Evolutionary conservation across 2,329 filamentous ascomycete genomes (phyloP), one percentile per base, ranked within the genome.

Genomic region (Chaetomium globosum): DNA sequence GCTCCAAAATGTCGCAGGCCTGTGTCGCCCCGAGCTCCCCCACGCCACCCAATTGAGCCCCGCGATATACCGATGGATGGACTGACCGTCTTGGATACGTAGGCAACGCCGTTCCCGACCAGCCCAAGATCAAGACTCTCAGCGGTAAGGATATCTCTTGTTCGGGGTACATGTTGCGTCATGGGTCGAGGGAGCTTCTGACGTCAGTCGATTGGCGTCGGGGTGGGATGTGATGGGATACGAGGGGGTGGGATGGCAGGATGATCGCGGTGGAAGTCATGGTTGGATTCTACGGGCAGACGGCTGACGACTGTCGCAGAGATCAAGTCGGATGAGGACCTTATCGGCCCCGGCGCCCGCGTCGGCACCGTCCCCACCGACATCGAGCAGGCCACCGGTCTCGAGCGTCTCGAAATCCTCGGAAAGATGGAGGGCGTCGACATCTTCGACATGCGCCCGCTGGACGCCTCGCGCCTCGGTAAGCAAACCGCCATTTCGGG

Each of bases 371-470:
- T 99, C 72, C 92, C 95, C 72, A 96, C 92, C 81, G 95, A 99
- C 81, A 80, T 96, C 77, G 93, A 98, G 80, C 95, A 99, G 81
- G 83, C 95, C 67, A 98, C 95, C 74, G 95, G 95, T 91, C 86
- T 98, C 67, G 95, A 99, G 85, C 93, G 95, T 87, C 87, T 99
- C 74, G 95, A 99, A 82, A 95, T 99, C 76, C 85, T 99, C 78
- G 95, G 95, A 82, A 99, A 99, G 88, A 97, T 98, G 90, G 92
- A 98, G 85, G 93, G 95, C 72, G 84, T 97, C 75, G 95, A 99
- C 78, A 85, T 98, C 78, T 99, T 99, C 83, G 93, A 99, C 83
- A 97, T 98, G 95, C 89, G 88, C 80, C 95, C 95, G 70, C 87
- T 99, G 74, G 95, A 98, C 79, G 85, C 94, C 70, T 95, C 90